Conservation (phyloP, 768 basidiomycete genomes). For the Agaricus subrufescens region DNA sequence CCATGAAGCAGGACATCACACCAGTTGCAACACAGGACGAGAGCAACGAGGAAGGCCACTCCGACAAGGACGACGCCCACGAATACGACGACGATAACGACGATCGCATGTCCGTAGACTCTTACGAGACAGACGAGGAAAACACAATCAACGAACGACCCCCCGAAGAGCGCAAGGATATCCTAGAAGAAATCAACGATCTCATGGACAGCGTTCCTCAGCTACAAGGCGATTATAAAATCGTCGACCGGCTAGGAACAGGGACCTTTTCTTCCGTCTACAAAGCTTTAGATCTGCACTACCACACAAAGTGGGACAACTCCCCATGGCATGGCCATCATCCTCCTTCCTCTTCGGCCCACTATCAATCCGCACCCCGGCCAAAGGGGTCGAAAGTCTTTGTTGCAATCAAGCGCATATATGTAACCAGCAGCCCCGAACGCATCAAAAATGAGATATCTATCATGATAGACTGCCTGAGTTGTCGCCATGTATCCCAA, state of each 20-base stretch:
- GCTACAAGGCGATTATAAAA: constrained; percentile 63
- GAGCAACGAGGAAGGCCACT: constrained; percentile 15
- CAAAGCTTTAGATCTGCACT: constrained; percentile 84
- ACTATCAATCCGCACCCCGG: constrained; percentile 50
- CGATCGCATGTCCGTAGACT: constrained; percentile 17
- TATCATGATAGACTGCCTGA: constrained; percentile 82
- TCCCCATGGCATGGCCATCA: constrained; percentile 66
- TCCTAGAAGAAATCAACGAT: constrained; percentile 72
- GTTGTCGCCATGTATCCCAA: constrained; percentile 85
- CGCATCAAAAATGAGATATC: constrained; percentile 90
- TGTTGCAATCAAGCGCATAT: constrained; percentile 95
- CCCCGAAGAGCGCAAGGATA: constrained; percentile 66
- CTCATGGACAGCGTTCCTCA: constrained; percentile 63
- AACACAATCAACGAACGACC: constrained; percentile 52
- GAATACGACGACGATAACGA: constrained; percentile 22
- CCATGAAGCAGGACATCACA: constrained; percentile 5
- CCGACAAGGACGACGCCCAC: constrained; percentile 16
- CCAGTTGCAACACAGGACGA: constrained; percentile 10
- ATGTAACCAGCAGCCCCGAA: constrained; percentile 92
- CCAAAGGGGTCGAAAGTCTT: constrained; percentile 52
- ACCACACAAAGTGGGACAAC: constrained; percentile 70
- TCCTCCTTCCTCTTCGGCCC: constrained; percentile 55
- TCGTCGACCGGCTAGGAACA: constrained; percentile 90
- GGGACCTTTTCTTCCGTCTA: constrained; percentile 99
- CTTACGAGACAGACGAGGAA: constrained; percentile 53